These are phyloP conservation scores for Lithocarpus polystachyus DNA, from an alignment of 306 rosid genomes.

Conservation along the genomic window DNA sequence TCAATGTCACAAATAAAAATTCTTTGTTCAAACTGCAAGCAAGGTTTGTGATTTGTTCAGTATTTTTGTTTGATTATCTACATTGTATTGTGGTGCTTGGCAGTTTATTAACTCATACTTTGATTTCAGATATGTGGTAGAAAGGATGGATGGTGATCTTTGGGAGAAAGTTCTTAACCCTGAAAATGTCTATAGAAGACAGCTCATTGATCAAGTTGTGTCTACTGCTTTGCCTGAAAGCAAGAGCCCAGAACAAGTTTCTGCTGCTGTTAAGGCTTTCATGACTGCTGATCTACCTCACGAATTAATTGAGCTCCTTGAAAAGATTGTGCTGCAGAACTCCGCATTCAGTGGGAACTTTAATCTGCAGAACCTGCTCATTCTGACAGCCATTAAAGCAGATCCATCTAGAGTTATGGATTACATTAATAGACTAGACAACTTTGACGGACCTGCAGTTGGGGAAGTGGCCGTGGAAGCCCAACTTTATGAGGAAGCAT, in stretches of 20 bases:
- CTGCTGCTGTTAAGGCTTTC: conserved; percentile 98
- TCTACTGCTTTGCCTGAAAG: conserved; percentile 99
- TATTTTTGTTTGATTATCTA: conserved; percentile 1
- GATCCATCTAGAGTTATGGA: conserved; percentile 99
- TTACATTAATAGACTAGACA: conserved; percentile 87
- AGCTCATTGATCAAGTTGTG: conserved; percentile 96
- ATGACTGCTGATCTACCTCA: conserved; percentile 99
- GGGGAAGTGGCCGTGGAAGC: conserved; percentile 99
- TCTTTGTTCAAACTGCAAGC: conserved; percentile 98
- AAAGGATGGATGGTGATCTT: conserved; percentile 95
- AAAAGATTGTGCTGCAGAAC: conserved; percentile 98
- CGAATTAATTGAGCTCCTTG: conserved; percentile 97
- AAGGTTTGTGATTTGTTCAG: conserved; percentile 60
- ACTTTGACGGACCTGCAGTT: conserved; percentile 98
- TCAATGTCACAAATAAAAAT: conserved; percentile 89
- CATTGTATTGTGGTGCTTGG: not conserved
- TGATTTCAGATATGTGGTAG: conserved; percentile 85
- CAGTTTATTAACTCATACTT: conserved; percentile 23
- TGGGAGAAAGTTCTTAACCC: conserved; percentile 94
- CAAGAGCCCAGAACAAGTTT: conserved; percentile 99
- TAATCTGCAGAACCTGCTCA: conserved; percentile 90
- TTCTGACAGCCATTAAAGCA: conserved; percentile 96
- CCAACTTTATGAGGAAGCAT: conserved; percentile 87
- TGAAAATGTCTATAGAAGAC: conserved; percentile 86
- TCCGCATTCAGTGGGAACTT: conserved; percentile 99